These are phyloP conservation scores for Cucurbita argyrosperma DNA, from an alignment of 306 rosid genomes.

Conservation along the genomic window DNA sequence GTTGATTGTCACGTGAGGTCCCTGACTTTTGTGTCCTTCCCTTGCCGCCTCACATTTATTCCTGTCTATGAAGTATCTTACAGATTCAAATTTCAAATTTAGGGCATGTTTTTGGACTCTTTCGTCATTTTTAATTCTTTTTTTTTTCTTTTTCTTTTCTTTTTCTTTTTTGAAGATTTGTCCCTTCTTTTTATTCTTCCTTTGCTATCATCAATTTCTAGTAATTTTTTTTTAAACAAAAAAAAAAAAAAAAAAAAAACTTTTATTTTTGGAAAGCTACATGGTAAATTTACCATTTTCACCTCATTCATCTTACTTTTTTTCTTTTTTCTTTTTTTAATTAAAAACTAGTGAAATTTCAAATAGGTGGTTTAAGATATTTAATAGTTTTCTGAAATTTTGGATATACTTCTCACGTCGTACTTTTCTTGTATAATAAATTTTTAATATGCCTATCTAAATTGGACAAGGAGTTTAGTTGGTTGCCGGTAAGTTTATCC, in stretches of 20 bases:
- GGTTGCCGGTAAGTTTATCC: too few species aligned
- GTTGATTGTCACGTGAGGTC: constrained; percentile 1
- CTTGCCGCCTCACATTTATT: not conserved
- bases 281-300: too few species aligned
- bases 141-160: not conserved
- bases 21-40: not conserved
- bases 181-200: not conserved
- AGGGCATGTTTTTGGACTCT: not conserved
- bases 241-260: not conserved
- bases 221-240: not conserved
- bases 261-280: not conserved
- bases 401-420: too few species aligned
- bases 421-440: too few species aligned
- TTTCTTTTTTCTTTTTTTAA: too few species aligned
- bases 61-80: not conserved
- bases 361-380: too few species aligned
- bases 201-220: not conserved
- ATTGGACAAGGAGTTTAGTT: too few species aligned
- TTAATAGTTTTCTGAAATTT: too few species aligned
- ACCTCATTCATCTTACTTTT: too few species aligned
- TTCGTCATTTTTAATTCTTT: not conserved
- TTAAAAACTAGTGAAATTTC: too few species aligned
- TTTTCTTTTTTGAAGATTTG: not conserved
- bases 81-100: not conserved
- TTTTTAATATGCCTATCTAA: not conserved